These are phyloP conservation scores for Exserohilum turcica DNA, from an alignment of 2,329 filamentous ascomycete species.

Conservation along the genomic window DNA sequence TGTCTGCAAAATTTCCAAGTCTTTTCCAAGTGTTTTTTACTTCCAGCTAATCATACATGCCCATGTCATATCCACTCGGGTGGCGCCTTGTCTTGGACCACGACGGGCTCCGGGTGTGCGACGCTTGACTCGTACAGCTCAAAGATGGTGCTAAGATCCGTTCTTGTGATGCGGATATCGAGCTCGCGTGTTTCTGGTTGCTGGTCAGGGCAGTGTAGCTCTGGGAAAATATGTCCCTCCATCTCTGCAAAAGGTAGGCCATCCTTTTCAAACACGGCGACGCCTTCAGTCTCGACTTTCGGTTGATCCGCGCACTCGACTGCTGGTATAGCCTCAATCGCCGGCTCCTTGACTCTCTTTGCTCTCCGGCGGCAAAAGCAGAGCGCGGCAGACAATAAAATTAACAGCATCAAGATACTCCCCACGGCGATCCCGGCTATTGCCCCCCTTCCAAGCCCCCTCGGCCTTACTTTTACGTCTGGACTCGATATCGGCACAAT, in stretches of 20 bases:
- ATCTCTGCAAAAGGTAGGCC: conserved; percentile 11
- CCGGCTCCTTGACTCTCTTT: background rate
- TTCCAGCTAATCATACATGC: background rate
- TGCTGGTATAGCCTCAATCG: background rate
- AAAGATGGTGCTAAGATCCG: background rate
- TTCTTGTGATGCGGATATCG: background rate
- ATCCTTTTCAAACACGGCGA: conserved; percentile 12
- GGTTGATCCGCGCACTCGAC: conserved; percentile 8
- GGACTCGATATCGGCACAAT: background rate
- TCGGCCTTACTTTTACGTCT: no score
- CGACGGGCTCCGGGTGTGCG: background rate
- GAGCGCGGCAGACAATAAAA: background rate
- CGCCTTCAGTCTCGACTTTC: conserved; percentile 10
- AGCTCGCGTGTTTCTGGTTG: background rate
- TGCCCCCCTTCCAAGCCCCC: background rate
- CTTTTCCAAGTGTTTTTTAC: no score
- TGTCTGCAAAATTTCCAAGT: no score
- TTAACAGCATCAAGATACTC: background rate
- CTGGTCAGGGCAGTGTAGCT: background rate
- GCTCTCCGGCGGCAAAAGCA: background rate
- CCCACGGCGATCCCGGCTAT: background rate
- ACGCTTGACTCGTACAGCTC: background rate
- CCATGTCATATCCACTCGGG: background rate
- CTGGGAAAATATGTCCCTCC: conserved; percentile 9
- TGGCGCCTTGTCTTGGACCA: no score